These are phyloP conservation scores for Ophiocytium majus DNA, from an alignment of 352 stramenopile species.

Conservation along the genomic window DNA sequence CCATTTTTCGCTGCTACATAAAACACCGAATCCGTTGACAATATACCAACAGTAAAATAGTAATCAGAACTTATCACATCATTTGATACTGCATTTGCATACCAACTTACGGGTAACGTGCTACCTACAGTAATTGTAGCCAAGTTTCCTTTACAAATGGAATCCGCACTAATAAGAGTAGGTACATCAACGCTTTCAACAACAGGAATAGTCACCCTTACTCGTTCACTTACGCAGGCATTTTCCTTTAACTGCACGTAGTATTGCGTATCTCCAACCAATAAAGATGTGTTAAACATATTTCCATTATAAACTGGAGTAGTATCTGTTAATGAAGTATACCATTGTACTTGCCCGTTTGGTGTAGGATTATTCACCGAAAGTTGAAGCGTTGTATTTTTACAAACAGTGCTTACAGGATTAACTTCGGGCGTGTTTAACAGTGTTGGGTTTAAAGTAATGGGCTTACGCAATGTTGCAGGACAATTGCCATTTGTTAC, in stretches of 20 bases:
- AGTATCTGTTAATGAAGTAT: conserved; percentile 22
- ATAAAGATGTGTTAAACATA: conserved; percentile 23
- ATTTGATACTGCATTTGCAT: conserved; percentile 22
- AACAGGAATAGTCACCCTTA: conserved; percentile 20
- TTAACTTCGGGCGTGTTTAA: conserved; percentile 20
- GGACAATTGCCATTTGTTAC: conserved; percentile 20
- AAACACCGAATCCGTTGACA: conserved; percentile 19
- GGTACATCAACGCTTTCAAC: conserved; percentile 19
- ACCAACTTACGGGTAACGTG: conserved; percentile 19
- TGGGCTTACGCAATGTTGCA: conserved; percentile 19
- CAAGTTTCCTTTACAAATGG: conserved; percentile 21
- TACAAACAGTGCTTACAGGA: conserved; percentile 20
- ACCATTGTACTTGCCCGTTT: conserved; percentile 19
- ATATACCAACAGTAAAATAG: conserved; percentile 22
- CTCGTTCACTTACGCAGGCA: conserved; percentile 18
- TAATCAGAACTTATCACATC: conserved; percentile 22
- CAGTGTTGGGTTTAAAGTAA: conserved; percentile 21
- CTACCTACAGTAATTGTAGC: conserved; percentile 20
- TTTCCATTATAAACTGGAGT: conserved; percentile 22
- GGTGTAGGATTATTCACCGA: conserved; percentile 19
- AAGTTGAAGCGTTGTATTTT: conserved; percentile 22
- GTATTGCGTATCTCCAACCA: conserved; percentile 19
- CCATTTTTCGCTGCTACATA: conserved; percentile 20
- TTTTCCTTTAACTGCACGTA: conserved; percentile 21
- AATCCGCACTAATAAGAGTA: conserved; percentile 21